phyloP scores from a whole-genome alignment of 352 stramenopile species.

The Globisporangium carolinianum region DNA sequence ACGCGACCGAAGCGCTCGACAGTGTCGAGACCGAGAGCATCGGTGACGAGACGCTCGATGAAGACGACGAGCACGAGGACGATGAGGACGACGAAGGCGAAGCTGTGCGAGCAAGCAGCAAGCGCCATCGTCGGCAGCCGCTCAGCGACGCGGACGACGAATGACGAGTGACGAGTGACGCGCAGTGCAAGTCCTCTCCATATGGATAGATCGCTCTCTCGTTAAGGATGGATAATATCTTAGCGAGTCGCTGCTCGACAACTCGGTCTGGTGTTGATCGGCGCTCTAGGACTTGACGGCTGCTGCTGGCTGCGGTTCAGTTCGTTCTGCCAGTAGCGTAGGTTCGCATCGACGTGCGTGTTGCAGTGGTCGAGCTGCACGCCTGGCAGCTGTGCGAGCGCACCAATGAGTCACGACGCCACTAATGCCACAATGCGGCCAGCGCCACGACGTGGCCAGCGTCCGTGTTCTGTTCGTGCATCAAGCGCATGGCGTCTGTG shows the following conservation, averaged over 20 bases:
- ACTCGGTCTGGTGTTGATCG: neutral
- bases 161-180: slow-evolving; percentile 2
- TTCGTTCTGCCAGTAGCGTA: slow-evolving; percentile 61
- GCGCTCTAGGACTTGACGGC: too few species aligned
- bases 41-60: slow-evolving; percentile 10
- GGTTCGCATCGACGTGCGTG: slow-evolving; percentile 56
- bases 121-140: slow-evolving; percentile 3
- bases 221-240: too few species aligned
- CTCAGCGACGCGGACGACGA: neutral
- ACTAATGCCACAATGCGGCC: slow-evolving; percentile 45
- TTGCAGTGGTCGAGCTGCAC: slow-evolving; percentile 54
- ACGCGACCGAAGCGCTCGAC: slow-evolving; percentile 9
- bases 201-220: neutral
- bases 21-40: slow-evolving; percentile 12
- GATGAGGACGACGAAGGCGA: neutral
- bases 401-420: slow-evolving; percentile 82
- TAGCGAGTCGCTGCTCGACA: too few species aligned
- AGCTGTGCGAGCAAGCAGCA: neutral
- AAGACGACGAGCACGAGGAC: slow-evolving; percentile 3
- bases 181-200: neutral
- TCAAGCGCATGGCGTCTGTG: too few species aligned
- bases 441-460: too few species aligned
- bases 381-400: slow-evolving; percentile 44
- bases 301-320: slow-evolving; percentile 28
- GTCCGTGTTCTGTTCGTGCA: too few species aligned